Conservation (phyloP, 1,139 yeast genomes). For the Protomyces lactucae-debilis region DNA sequence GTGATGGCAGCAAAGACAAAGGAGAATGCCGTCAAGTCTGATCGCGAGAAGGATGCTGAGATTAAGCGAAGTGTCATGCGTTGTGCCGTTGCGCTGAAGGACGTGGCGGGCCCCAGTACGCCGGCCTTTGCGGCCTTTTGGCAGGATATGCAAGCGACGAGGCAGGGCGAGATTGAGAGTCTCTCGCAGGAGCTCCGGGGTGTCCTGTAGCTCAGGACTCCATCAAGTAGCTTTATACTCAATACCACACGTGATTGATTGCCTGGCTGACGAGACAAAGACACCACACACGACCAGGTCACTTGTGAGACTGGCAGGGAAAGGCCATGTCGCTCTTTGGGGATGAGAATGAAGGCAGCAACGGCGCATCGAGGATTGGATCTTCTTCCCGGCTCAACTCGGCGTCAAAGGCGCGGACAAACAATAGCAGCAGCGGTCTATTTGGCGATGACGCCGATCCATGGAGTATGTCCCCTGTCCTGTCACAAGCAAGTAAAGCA, state of each 20-base stretch:
- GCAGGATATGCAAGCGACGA: constrained; percentile 9
- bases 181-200: neutral
- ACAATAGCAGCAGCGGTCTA: neutral
- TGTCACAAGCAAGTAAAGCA: neutral
- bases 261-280: too few relatives aligned
- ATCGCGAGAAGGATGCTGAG: constrained; percentile 47
- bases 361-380: neutral
- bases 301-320: neutral
- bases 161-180: neutral
- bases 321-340: constrained; percentile 15
- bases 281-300: too few relatives aligned
- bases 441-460: constrained; percentile 23
- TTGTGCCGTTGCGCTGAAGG: constrained; percentile 8
- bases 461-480: constrained; percentile 5
- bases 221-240: too few relatives aligned
- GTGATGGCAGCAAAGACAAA: constrained; percentile 42
- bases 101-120: constrained; percentile 1
- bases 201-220: neutral
- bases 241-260: too few relatives aligned
- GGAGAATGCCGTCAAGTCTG: constrained; percentile 51
- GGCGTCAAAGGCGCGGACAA: neutral
- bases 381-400: neutral
- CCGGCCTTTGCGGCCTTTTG: constrained; percentile 10
- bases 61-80: constrained; percentile 31
- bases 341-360: constrained; percentile 10